Base-by-base conservation (phyloP, 208 protist genomes). In the Leishmania turanica region DNA sequence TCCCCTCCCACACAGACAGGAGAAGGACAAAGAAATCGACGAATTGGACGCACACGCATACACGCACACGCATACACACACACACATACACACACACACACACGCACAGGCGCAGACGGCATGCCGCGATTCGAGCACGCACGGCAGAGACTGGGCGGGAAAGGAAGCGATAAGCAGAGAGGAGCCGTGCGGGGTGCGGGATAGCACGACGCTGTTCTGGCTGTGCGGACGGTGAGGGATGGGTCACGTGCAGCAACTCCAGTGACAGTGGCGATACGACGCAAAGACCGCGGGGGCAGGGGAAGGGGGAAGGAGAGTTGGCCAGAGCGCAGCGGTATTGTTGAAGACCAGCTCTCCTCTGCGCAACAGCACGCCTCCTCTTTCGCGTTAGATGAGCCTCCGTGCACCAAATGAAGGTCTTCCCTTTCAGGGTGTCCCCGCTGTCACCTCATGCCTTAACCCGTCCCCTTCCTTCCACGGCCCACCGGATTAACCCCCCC, bases 1-100 rank as follows among this genome's bases (percentile, higher is more conserved):
- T 34, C 58, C 58, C n/a, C 34, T 7, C 65, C n/a, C 34, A 47
- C 65, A 47, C 65, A 70, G 34, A 70, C 31, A 45, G 34, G 15
- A 70, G 37, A n/a, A 72, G 42, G 9, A 72, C 2, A 72, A 31
- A 45, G 27, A 62, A 27, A 64, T 34, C 27, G 24, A 31, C 27
- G 58, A 64, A 34, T 27, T 27, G 13, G 45, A 11, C 45, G 45
- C 0, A 54, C 49, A 53, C 0, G 49, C 56, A 66, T 7, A 24
- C 62, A 66, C 62, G 40, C 56, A n/a, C n/a, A n/a, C n/a, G n/a
- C n/a, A n/a, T n/a, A 17, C 62, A 68, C 62, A 68, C 56, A 62
- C 24, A 62, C 56, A 31, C 56, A 66, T 7, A 40, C 37, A 24
- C 11, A 37, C n/a, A 40, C n/a, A 24, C 31, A 17, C 62, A 68